Evolutionary conservation across 768 basidiomycete species (phyloP), one percentile per base, ranked within the genome.

Genomic region (Pisolithus marmoratus): DNA sequence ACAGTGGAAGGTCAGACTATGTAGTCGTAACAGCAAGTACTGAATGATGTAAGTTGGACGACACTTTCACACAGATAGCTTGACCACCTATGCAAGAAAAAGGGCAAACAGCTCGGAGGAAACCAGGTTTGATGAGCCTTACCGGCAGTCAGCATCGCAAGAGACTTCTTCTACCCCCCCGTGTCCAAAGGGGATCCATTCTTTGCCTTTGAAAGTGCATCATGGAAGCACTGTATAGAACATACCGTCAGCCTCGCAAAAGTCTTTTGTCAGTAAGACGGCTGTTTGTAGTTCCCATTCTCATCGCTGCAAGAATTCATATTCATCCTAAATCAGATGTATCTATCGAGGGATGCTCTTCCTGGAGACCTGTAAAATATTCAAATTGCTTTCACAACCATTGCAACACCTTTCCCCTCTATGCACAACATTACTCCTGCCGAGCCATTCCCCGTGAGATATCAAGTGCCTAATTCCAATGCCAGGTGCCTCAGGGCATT

Each of bases 201-300:
- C 56, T 87, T 87, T 55, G 81, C 81, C 0, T 88, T 87, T 60
- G 82, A 88, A 58, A 81, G 83, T 17, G 69, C 75, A 22, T 70
- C 60, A 24, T 68, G 65, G 67, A 59, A 55, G 8, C 42, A 69
- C 5, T 79, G 81, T 56, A 71, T 83, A 45, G 74, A 80, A 46
- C 68, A 74, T 46, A 86, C 80, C 1, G 75, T 88, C 52, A 84
- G 78, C 47, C 72, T 91, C 3, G 82, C 75, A 4, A 80, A 85
- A 57, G 88, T 90, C 4, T 90, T 86, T 66, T 68, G 88, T 24
- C 88, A 90, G 62, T 87, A 83, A 48, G 86, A 88, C 60, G 73
- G 77, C 42, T 67, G 86, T 86, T 55, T 56, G 81, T 49, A n/a
- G 6, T 29, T 8, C 12, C 34, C 29, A 14, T 6, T 42, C 7